Evolutionary conservation across 2,329 filamentous ascomycete species (phyloP).

Genomic region (Xylaria sp.): DNA sequence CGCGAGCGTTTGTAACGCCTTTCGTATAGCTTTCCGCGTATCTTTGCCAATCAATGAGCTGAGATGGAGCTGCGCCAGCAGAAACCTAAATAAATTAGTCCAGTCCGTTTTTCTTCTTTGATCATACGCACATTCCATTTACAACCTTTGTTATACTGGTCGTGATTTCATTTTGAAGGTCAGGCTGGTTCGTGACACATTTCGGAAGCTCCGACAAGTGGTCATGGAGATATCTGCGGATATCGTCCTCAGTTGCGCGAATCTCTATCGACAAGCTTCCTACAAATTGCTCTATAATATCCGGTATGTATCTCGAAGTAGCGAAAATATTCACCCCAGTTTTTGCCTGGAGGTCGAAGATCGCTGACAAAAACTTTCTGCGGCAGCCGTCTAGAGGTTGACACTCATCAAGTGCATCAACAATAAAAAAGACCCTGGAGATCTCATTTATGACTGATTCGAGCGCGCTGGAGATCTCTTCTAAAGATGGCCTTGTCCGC

Average conservation of each 20-base stretch:
- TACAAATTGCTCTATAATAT: slow-evolving; percentile 2
- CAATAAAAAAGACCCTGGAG: slow-evolving; percentile 21
- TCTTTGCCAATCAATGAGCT: slow-evolving; percentile 49
- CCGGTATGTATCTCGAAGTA: slow-evolving; percentile 20
- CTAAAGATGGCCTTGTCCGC: slow-evolving; percentile 5
- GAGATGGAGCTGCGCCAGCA: slow-evolving; percentile 54
- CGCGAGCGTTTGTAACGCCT: slow-evolving; percentile 48
- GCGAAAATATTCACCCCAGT: slow-evolving; percentile 19
- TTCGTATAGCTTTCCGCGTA: slow-evolving; percentile 50
- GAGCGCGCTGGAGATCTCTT: slow-evolving; percentile 5
- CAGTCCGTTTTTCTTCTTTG: neutral
- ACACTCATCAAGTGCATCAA: slow-evolving; percentile 33
- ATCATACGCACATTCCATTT: slow-evolving; percentile 51
- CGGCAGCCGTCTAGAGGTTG: neutral
- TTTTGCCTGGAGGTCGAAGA: slow-evolving; percentile 1
- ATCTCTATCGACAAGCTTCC: slow-evolving; percentile 6
- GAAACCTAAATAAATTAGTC: slow-evolving; percentile 49
- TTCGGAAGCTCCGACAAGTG: slow-evolving; percentile 40
- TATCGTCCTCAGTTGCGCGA: slow-evolving; percentile 21
- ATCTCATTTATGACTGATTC: neutral
- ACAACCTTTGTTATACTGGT: slow-evolving; percentile 41
- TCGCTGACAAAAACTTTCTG: slow-evolving; percentile 9
- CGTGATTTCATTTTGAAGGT: slow-evolving; percentile 36
- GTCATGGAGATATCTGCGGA: slow-evolving; percentile 21
- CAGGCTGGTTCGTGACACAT: slow-evolving; percentile 31